Evolutionary conservation across 208 protist genomes (phyloP), one percentile per base, ranked within the genome.

Genomic region (Porcisia hertigi): DNA sequence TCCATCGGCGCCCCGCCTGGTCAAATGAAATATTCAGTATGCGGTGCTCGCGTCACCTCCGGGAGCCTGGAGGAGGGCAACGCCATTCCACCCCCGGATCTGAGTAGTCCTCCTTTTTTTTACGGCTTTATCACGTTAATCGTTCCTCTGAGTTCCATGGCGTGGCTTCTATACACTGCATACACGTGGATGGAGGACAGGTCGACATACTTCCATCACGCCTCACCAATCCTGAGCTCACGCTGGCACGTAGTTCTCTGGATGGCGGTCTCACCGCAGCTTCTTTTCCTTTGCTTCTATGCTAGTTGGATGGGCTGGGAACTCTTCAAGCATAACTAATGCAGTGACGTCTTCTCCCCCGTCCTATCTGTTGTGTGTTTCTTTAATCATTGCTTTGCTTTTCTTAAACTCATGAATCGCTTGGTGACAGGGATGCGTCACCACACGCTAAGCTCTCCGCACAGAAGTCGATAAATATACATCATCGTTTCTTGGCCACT

Each of bases 241-340:
- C 77, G 66, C 71, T 80, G 69, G 80, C 69, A 84, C 55, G 72
- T 77, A 1, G 80, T 79, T 30, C 76, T 81, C 34, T 85, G 81
- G 77, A 60, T 30, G 0, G 74, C 76, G 5, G 69, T 77, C n/a
- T 79, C 69, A 11, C 81, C 81, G 12, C 81, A 81, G 55, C 69
- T 85, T 3, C 59, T 85, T 12, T 69, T 85, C 23, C 81, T 85
- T 34, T 85, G 81, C 66, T 53, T 67, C 41, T 81, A 80, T 20
- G 81, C 59, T 2, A 81, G 58, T 25, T 86, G 82, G 82, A 23
- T 86, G 0, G 82, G 82, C 0, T 86, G 82, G 77, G 81, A 79
- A 59, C 79, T 79, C 43, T 86, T 82, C 30, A 65, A 76, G 55
- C 76, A 86, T 49, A 86, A 81, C 49, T 86, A 54, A 30, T 0